These are phyloP conservation scores for Fusarium equiseti DNA, from an alignment of 2,329 filamentous ascomycete species.

Conservation along the genomic window DNA sequence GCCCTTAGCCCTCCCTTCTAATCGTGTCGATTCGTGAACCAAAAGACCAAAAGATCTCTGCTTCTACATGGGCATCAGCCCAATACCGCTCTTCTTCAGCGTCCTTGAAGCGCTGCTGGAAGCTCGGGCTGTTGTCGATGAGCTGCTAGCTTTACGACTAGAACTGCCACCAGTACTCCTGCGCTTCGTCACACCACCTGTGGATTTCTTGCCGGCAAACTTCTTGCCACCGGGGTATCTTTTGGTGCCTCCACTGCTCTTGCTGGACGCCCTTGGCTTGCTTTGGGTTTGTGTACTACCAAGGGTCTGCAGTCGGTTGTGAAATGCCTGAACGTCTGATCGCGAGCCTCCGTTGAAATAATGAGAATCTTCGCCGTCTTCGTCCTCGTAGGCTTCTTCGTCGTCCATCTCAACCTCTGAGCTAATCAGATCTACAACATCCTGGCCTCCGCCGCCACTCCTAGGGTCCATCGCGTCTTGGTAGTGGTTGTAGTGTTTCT, in stretches of 20 bases:
- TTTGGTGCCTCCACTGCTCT: constrained; percentile 48
- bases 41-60: constrained; percentile 4
- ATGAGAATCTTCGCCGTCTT: constrained; percentile 58
- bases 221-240: constrained; percentile 48
- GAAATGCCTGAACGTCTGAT: constrained; percentile 53
- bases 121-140: constrained; percentile 42
- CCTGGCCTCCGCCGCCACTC: constrained; percentile 45
- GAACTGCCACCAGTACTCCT: constrained; percentile 46
- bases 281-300: constrained; percentile 45
- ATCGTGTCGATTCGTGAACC: constrained; percentile 9
- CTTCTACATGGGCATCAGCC: constrained; percentile 48
- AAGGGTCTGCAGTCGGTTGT: constrained; percentile 50
- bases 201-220: constrained; percentile 48
- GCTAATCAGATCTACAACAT: constrained; percentile 69
- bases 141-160: constrained; percentile 50
- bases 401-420: constrained; percentile 57
- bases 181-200: constrained; percentile 49
- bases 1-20: constrained; percentile 3
- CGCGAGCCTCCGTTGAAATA: constrained; percentile 57
- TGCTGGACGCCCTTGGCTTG: constrained; percentile 45
- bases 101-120: constrained; percentile 43
- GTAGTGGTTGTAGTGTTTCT: constrained; percentile 61
- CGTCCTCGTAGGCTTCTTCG: constrained; percentile 52
- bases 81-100: constrained; percentile 54
- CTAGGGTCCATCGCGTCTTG: constrained; percentile 61